phyloP scores from a whole-genome alignment of 2,329 filamentous ascomycete genomes.

The Colletotrichum musicola region DNA sequence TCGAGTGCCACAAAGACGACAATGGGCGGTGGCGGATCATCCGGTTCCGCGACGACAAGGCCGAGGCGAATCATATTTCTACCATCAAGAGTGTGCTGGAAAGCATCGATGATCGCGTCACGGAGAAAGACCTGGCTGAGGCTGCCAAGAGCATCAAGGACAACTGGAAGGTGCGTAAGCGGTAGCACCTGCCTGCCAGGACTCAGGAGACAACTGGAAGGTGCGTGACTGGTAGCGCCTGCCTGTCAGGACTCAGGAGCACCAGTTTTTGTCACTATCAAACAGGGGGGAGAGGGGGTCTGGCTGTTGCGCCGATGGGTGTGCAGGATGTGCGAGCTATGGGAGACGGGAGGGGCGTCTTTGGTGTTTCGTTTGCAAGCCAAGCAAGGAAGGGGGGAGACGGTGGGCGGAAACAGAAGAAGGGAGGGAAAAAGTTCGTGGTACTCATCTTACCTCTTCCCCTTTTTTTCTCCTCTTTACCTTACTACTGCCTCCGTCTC shows the following conservation, averaged over 20 bases:
- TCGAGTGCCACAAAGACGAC: constrained; percentile 89
- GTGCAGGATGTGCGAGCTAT: constrained; percentile 9
- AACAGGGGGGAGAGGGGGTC: background rate
- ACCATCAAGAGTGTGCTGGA: constrained; percentile 89
- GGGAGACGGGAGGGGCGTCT: constrained; percentile 4
- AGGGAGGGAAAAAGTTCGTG: too few relatives aligned
- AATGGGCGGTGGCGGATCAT: constrained; percentile 85
- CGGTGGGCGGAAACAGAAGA: background rate
- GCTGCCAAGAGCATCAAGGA: constrained; percentile 79
- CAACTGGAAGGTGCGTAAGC: constrained; percentile 78
- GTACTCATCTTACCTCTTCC: too few relatives aligned
- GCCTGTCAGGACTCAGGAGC: too few relatives aligned
- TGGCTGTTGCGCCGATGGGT: background rate
- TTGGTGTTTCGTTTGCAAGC: constrained; percentile 8
- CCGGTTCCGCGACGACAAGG: constrained; percentile 93
- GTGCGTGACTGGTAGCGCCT: constrained; percentile 53
- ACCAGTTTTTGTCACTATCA: too few relatives aligned
- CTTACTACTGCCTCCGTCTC: too few relatives aligned
- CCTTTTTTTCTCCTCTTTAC: too few relatives aligned
- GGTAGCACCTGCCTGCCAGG: background rate
- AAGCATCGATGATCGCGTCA: constrained; percentile 89
- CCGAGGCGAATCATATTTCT: constrained; percentile 87
- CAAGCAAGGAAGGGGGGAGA: background rate
- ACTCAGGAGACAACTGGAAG: constrained; percentile 75
- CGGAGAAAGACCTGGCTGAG: constrained; percentile 81